Base-by-base conservation (phyloP, 2,329 filamentous ascomycete genomes). In the Shiraia sp. region DNA sequence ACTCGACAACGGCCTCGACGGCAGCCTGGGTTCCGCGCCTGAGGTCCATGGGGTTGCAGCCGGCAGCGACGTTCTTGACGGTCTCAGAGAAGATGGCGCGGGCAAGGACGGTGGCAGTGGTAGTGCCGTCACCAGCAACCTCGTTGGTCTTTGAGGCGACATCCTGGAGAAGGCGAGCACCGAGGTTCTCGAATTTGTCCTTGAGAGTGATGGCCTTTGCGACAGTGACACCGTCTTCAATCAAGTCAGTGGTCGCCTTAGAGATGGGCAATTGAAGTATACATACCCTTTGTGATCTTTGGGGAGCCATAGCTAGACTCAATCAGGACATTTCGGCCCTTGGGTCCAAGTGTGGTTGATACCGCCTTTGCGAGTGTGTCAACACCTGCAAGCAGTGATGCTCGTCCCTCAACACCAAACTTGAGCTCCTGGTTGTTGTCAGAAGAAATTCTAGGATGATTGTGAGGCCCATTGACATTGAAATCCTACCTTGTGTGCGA, bases 131-230 rank as follows among this genome's bases (percentile, higher is more conserved):
- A 86, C 93, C 93, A 59, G 93, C 93, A 61, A 90, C 86, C 79
- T 99, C 93, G 80, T 99, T 99, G 70, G 93, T 99, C 86, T 99
- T 99, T 69, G 89, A 93, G 65, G 93, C 93, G 59, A 99, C 93
- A 75, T 99, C 93, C 78, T 97, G 91, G 61, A 99, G 84, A 58
- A 99, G 85, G 69, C 89, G 88, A 66, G 93, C 93, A 72, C 93
- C 93, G 62, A 99, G 88, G 81, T 99, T 99, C 79, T 99, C 93
- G 75, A 96, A 99, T 79, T 97, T 97, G 82, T 99, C 93, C 81
- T 99, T 85, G 57, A 99, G 84, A 53, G 82, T 83, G 66, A 99
- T 88, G 53, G 92, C 90, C 77, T 87, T 92, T 45, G 75, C 75
- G 53, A 78, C 75, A 27, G 75, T 77, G 28, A 78, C 75, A 73